A percentile compares a stretch with the other conserved stretches of the same genome.
Conservation (phyloP, 257 asterid genomes). For the Ajuga chamaepitys region DNA sequence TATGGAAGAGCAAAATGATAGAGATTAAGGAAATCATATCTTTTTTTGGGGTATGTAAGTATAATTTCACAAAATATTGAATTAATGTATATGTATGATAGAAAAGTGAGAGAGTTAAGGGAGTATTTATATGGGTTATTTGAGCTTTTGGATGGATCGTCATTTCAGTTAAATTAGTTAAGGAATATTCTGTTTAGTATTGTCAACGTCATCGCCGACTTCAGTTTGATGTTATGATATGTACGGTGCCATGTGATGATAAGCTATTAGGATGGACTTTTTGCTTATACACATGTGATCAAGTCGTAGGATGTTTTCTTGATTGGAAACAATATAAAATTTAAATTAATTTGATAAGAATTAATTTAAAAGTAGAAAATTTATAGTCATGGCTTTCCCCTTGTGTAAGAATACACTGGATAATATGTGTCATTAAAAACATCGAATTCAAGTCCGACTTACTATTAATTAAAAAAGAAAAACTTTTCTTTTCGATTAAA, state of each 20-base stretch:
- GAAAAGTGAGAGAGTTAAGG: slow-evolving; percentile 18
- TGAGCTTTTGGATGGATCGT: background rate
- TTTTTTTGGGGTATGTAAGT: background rate
- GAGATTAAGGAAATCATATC: slow-evolving; percentile 12
- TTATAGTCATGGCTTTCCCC: no score
- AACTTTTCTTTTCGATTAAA: no score
- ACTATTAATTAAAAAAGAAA: no score
- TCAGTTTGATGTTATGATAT: slow-evolving; percentile 27
- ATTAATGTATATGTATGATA: slow-evolving; percentile 1
- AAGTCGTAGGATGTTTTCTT: background rate
- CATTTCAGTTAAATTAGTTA: background rate
- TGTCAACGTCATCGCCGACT: slow-evolving; percentile 20
- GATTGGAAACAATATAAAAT: background rate
- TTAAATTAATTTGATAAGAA: background rate
- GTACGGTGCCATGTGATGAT: slow-evolving; percentile 48
- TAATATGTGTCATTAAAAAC: no score
- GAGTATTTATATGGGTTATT: slow-evolving; percentile 21
- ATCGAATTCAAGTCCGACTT: no score
- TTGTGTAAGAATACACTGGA: no score
- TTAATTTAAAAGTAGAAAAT: background rate
- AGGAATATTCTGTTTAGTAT: background rate
- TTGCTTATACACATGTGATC: slow-evolving; percentile 15
- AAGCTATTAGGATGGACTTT: slow-evolving; percentile 16
- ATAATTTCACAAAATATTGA: background rate
- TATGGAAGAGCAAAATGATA: slow-evolving; percentile 11